Evolutionary conservation across 2,329 filamentous ascomycete genomes (phyloP).

Genomic region (Fusarium mexicanum): DNA sequence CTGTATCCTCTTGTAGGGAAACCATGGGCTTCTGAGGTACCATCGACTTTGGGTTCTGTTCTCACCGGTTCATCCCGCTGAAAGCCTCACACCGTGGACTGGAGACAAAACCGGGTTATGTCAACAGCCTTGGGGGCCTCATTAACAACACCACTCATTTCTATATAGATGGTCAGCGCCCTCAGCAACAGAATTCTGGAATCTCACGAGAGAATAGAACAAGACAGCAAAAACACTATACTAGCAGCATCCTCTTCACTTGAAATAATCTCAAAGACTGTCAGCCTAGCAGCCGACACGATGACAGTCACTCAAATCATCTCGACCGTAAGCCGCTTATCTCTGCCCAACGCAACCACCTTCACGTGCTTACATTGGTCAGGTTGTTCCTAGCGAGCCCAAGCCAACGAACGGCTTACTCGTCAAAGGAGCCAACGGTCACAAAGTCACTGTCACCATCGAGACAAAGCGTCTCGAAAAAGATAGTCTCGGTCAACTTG

Average conservation of each 20-base stretch:
- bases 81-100: background rate
- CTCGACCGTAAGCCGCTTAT: background rate
- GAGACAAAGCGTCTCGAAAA: background rate
- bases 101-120: background rate
- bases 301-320: constrained; percentile 1
- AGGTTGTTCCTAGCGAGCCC: background rate
- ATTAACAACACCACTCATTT: background rate
- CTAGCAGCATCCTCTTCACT: background rate
- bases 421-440: background rate
- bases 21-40: background rate
- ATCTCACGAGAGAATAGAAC: background rate
- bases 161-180: background rate
- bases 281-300: background rate
- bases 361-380: background rate
- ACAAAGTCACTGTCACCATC: background rate
- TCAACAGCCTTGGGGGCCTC: background rate
- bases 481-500: constrained; percentile 1
- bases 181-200: background rate
- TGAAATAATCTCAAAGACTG: background rate
- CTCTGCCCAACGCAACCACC: background rate
- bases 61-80: background rate
- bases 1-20: background rate
- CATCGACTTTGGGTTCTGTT: background rate
- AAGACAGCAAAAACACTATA: background rate
- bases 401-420: background rate